Percentiles rank a stretch among this genome's conserved stretches.
Conservation (phyloP, 768 basidiomycete species). For the Psilocybe cubensis region DNA sequence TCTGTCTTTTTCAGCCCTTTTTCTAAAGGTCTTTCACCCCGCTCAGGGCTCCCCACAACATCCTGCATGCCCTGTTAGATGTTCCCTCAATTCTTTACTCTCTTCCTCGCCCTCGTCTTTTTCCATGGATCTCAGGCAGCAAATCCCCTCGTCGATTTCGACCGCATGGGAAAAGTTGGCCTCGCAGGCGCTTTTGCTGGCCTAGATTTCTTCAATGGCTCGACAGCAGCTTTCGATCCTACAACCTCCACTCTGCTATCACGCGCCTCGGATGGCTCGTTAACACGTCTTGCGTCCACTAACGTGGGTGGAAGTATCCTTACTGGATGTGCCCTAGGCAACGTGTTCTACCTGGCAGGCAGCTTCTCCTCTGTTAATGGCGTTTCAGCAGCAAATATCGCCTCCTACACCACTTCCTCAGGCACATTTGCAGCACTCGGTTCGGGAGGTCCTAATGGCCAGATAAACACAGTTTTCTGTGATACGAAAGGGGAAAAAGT, state of each 20-base stretch:
- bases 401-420: constrained; percentile 68
- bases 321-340: constrained; percentile 72
- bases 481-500: constrained; percentile 65
- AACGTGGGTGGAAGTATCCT: constrained; percentile 78
- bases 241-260: constrained; percentile 73
- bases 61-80: constrained; percentile 26
- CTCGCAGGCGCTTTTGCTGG: constrained; percentile 90
- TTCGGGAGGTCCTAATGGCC: constrained; percentile 72
- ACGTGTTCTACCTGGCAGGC: constrained; percentile 81
- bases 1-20: constrained; percentile 5
- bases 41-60: constrained; percentile 13
- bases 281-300: constrained; percentile 75
- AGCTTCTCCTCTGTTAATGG: constrained; percentile 75
- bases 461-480: constrained; percentile 77
- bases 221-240: constrained; percentile 65
- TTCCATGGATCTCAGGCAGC: constrained; percentile 35
- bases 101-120: constrained; percentile 31
- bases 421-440: constrained; percentile 65
- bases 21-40: constrained; percentile 10
- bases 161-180: constrained; percentile 90
- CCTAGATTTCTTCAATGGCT: constrained; percentile 72
- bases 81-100: constrained; percentile 21
- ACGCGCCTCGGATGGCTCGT: constrained; percentile 64
- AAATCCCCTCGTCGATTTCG: constrained; percentile 46
- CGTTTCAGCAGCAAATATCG: constrained; percentile 69